These are phyloP conservation scores for Pythium rishiriense DNA, from an alignment of 352 stramenopile species.

Conservation along the genomic window DNA sequence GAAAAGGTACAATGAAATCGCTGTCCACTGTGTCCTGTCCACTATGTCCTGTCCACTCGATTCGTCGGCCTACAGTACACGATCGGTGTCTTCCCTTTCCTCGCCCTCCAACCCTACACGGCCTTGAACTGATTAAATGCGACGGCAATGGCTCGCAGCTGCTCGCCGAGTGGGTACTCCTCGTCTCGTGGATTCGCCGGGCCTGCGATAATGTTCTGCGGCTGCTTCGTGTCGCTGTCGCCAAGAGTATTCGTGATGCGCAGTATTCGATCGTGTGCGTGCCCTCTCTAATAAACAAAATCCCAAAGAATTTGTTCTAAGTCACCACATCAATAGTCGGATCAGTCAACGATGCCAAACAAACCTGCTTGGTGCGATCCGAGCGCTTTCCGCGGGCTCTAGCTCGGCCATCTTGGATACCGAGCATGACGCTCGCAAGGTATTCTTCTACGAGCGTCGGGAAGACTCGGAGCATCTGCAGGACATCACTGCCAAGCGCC, in stretches of 20 bases:
- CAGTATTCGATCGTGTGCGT: neutral
- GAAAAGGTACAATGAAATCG: no score
- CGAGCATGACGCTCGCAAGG: constrained; percentile 9
- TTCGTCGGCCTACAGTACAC: neutral
- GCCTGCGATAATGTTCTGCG: no score
- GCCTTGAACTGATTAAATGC: constrained; percentile 28
- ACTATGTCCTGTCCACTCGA: neutral
- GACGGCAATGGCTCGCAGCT: constrained; percentile 14
- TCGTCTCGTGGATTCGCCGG: constrained; percentile 5
- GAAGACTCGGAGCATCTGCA: constrained; percentile 52
- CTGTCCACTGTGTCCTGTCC: constrained; percentile 8
- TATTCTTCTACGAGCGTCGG: constrained; percentile 47
- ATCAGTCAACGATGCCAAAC: neutral
- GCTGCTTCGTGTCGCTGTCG: neutral
- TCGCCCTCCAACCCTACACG: neutral
- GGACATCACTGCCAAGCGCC: constrained; percentile 28
- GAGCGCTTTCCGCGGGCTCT: neutral
- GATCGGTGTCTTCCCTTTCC: neutral
- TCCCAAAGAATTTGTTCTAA: neutral
- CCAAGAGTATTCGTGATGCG: neutral
- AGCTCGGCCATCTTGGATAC: neutral
- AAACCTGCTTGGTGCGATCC: constrained; percentile 1
- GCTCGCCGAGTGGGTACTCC: constrained; percentile 5
- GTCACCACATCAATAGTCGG: neutral
- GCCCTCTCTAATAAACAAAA: neutral